A percentile compares a stretch with the other conserved stretches of the same genome.
phyloP scores from a whole-genome alignment of 208 protist species.

The Trypanosoma conorhini region DNA sequence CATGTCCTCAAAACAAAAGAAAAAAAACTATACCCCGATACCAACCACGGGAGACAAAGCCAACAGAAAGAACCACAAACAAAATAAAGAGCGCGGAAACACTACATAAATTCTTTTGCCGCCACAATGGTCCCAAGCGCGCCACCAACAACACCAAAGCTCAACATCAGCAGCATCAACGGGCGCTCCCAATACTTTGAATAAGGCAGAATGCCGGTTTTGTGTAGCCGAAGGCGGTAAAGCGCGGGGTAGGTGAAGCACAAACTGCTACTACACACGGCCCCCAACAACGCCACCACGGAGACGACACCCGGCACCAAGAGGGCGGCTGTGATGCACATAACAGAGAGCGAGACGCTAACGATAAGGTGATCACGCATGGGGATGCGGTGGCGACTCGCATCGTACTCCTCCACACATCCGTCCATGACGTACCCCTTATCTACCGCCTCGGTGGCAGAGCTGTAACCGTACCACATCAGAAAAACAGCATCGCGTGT shows the following conservation, averaged over 20 bases:
- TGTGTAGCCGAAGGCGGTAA: conserved; percentile 62
- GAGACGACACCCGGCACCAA: conserved; percentile 56
- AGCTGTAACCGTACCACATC: conserved; percentile 74
- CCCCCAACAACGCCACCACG: conserved; percentile 60
- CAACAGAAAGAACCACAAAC: conserved; percentile 20
- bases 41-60: too few species aligned
- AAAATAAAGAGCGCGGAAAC: conserved; percentile 7
- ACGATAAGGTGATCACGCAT: conserved; percentile 61
- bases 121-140: conserved; percentile 49
- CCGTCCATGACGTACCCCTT: conserved; percentile 4
- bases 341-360: conserved; percentile 49
- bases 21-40: too few species aligned
- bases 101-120: conserved; percentile 24
- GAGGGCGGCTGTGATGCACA: conserved; percentile 53
- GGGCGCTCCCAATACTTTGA: conserved; percentile 25
- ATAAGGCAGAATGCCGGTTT: conserved; percentile 29
- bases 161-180: conserved; percentile 45
- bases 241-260: conserved; percentile 66
- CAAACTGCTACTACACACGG: conserved; percentile 59
- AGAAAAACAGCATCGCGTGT: conserved; percentile 82
- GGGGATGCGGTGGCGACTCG: not conserved
- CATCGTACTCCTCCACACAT: conserved; percentile 3
- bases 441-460: conserved; percentile 48
- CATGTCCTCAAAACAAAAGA: too few species aligned
- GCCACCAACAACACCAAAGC: conserved; percentile 38